Conservation (phyloP, 2,329 filamentous ascomycete genomes). For the Pseudopithomyces chartarum region DNA sequence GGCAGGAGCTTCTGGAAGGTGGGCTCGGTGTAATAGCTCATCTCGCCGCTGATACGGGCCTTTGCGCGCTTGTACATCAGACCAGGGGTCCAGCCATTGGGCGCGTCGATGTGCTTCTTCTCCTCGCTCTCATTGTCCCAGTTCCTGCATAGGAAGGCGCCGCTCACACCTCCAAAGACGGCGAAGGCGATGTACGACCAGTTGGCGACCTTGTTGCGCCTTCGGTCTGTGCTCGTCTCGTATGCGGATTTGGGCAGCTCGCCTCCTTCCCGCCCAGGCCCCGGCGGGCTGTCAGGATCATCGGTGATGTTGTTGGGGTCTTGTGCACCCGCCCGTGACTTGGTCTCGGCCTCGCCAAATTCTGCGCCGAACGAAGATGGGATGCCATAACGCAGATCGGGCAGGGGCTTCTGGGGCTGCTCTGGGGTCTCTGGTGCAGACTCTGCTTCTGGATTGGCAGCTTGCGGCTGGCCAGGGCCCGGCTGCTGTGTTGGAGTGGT, state of each 20-base stretch:
- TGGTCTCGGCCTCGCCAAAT: slow-evolving; percentile 54
- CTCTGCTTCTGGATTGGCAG: slow-evolving; percentile 24
- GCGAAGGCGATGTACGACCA: slow-evolving; percentile 71
- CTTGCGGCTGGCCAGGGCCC: slow-evolving; percentile 5
- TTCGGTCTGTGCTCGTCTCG: slow-evolving; percentile 86
- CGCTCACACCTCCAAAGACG: slow-evolving; percentile 60
- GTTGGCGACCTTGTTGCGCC: slow-evolving; percentile 76
- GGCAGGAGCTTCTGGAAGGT: slow-evolving; percentile 92
- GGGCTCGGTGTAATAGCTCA: slow-evolving; percentile 94
- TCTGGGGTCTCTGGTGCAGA: slow-evolving; percentile 50
- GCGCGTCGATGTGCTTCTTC: slow-evolving; percentile 68
- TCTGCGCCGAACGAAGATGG: slow-evolving; percentile 88
- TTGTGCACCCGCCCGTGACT: slow-evolving; percentile 32
- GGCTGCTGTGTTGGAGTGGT: slow-evolving; percentile 32
- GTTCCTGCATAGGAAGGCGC: slow-evolving; percentile 81
- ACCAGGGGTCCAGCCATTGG: slow-evolving; percentile 76
- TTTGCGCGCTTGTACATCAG: slow-evolving; percentile 82
- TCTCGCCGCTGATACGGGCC: slow-evolving; percentile 74
- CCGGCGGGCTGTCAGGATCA: slow-evolving; percentile 54
- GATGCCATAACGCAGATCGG: slow-evolving; percentile 92
- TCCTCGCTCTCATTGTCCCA: slow-evolving; percentile 81
- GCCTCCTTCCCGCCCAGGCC: slow-evolving; percentile 57
- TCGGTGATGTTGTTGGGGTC: slow-evolving; percentile 58
- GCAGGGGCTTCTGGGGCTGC: slow-evolving; percentile 69
- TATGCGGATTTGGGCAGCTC: slow-evolving; percentile 81